Base-by-base conservation (phyloP, 2,329 filamentous ascomycete genomes). In the Ustilaginoidea virens region DNA sequence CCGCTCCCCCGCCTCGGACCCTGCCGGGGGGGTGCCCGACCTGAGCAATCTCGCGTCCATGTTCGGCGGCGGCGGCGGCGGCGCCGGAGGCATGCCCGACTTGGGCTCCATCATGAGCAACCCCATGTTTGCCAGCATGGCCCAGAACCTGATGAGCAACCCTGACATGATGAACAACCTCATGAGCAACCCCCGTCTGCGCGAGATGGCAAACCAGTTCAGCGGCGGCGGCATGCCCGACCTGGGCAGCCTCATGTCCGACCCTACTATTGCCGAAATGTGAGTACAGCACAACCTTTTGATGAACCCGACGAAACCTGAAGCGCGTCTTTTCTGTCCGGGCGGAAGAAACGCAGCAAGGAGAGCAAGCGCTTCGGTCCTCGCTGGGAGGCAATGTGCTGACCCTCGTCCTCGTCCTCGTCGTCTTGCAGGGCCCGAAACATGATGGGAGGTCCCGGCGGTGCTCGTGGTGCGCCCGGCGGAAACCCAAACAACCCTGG, bases 41-140 rank as follows among this genome's bases (percentile, higher is more conserved):
- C 57, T 86, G n/a, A 59, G 63, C 33, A 64, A 65, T 35, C 60
- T 87, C 25, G 79, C 79, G 4, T 66, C 74, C 45, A 79, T 86
- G 75, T 63, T 86, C 39, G 75, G 74, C 23, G 64, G 57, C 12
- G 70, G 63, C 13, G 74, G 63, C 15, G 73, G 63, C 10, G 65
- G 57, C 57, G 74, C 61, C 6, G 78, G 78, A 29, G 82, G 81
- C 31, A 90, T 93, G 80, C 85, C 86, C 9, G 87, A 96, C 52
- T 63, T 98, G 15, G 59, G 72, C 38, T 71, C 72, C 38, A 75
- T 98, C 52, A 92, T 96, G 85, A 85, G 65, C 63, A 98, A 96
- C 62, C 90, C 90, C 32, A 96, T 96, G 90, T 92, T 98, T 60
- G 74, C 85, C 28, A 80, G 70, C 59, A 94, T 96, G 85, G 90